Conservation (phyloP, 208 protist species). For the Leishmania turanica region DNA sequence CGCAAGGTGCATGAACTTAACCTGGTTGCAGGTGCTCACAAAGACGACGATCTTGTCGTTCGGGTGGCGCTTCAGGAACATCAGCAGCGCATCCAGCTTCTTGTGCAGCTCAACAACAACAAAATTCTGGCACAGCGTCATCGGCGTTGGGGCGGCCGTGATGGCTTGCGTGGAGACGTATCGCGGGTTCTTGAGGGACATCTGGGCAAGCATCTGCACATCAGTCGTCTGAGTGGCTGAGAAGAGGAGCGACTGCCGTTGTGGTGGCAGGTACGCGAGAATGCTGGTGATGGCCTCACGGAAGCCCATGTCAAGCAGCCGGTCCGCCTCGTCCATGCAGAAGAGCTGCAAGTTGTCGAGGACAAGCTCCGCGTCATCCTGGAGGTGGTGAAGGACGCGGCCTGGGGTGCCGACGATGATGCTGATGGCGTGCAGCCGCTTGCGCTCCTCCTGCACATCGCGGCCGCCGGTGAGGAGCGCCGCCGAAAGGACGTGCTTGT, state of each 20-base stretch:
- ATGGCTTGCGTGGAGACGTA: conserved; percentile 96
- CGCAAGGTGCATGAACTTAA: conserved; percentile 94
- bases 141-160: conserved; percentile 79
- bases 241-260: conserved; percentile 99
- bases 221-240: conserved; percentile 98
- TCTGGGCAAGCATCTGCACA: conserved; percentile 93
- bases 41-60: conserved; percentile 98
- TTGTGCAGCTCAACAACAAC: conserved; percentile 88
- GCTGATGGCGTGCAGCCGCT: conserved; percentile 94
- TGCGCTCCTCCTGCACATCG: conserved; percentile 93
- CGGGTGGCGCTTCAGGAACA: conserved; percentile 97
- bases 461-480: conserved; percentile 99
- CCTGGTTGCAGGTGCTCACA: conserved; percentile 98
- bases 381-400: conserved; percentile 98
- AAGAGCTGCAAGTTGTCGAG: conserved; percentile 95
- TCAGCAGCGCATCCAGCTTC: conserved; percentile 98
- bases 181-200: conserved; percentile 93
- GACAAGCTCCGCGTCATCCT: conserved; percentile 94
- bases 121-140: conserved; percentile 95
- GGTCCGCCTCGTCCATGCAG: conserved; percentile 99
- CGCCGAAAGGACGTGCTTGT: conserved; percentile 93
- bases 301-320: conserved; percentile 99
- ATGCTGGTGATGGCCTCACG: conserved; percentile 94
- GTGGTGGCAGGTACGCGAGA: conserved; percentile 84
- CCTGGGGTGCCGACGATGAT: conserved; percentile 99